phyloP scores from a whole-genome alignment of 2,329 filamentous ascomycete species.

The Pleomassaria siparia region DNA sequence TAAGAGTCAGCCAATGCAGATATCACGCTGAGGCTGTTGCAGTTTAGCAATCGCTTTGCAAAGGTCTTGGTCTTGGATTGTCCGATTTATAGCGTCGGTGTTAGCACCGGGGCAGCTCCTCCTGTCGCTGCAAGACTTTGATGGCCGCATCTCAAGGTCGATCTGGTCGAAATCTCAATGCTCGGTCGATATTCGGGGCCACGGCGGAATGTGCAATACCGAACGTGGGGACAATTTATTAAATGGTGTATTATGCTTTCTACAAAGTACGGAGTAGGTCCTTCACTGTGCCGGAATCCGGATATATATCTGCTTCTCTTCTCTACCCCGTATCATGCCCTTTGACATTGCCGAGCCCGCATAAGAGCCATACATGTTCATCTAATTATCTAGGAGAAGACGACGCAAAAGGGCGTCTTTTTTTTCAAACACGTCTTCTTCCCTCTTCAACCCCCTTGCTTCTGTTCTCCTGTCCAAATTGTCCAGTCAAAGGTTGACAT shows the following conservation, averaged over 20 bases:
- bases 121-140: constrained; percentile 1
- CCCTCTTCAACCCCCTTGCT: constrained; percentile 3
- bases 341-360: neutral
- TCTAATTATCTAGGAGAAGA: constrained; percentile 20
- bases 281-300: constrained; percentile 9
- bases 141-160: constrained; percentile 1
- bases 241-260: no score
- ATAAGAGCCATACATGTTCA: no score
- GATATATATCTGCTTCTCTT: constrained; percentile 19
- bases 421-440: constrained; percentile 11
- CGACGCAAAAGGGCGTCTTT: constrained; percentile 15
- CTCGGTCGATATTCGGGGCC: neutral
- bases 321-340: constrained; percentile 9
- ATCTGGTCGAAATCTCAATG: constrained; percentile 13
- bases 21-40: constrained; percentile 12
- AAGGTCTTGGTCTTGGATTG: constrained; percentile 16
- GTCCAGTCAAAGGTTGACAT: constrained; percentile 25
- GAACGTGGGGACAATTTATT: no score
- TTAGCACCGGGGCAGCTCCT: constrained; percentile 1
- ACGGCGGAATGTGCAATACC: neutral
- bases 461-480: no score
- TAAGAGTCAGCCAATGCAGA: constrained; percentile 17
- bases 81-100: neutral
- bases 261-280: no score
- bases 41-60: constrained; percentile 16